These are phyloP conservation scores for Biancaea sappan DNA, from an alignment of 306 rosid species.

Conservation along the genomic window DNA sequence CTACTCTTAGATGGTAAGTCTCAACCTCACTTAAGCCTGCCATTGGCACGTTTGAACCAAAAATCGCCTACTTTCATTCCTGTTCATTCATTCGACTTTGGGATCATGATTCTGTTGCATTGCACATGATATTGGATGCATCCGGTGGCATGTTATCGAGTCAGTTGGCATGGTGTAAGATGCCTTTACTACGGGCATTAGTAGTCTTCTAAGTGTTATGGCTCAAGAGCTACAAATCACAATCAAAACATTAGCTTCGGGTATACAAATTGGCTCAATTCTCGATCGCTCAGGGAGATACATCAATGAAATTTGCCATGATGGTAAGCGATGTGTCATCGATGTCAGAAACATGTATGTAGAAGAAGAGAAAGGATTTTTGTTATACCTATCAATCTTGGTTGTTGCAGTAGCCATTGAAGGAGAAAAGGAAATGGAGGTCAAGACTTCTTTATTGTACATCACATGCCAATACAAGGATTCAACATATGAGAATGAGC, in stretches of 20 bases:
- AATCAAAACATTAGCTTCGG: slow-evolving; percentile 40
- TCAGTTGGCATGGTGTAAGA: slow-evolving; percentile 61
- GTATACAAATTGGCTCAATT: slow-evolving; percentile 47
- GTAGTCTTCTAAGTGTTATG: slow-evolving; percentile 68
- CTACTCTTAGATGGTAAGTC: slow-evolving; percentile 68
- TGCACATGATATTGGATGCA: slow-evolving; percentile 56
- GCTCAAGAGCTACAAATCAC: slow-evolving; percentile 55
- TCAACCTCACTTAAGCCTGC: slow-evolving; percentile 36
- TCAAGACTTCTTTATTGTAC: slow-evolving; percentile 45
- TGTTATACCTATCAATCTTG: slow-evolving; percentile 48
- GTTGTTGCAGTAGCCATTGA: slow-evolving; percentile 13
- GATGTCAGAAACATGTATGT: slow-evolving; percentile 61
- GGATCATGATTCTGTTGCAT: slow-evolving; percentile 63
- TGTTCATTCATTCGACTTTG: slow-evolving; percentile 67
- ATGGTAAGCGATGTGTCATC: slow-evolving; percentile 43
- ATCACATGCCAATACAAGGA: slow-evolving; percentile 49
- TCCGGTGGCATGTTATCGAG: slow-evolving; percentile 72
- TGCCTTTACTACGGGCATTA: slow-evolving; percentile 75
- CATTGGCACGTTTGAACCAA: slow-evolving; percentile 14
- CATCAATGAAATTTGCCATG: slow-evolving; percentile 33
- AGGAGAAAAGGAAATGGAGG: slow-evolving; percentile 20
- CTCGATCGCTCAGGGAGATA: slow-evolving; percentile 67
- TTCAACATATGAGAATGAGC: slow-evolving; percentile 46
- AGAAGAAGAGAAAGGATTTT: slow-evolving; percentile 65
- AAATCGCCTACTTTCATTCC: slow-evolving; percentile 57